Percentiles rank a stretch among this genome's conserved stretches.
phyloP scores from a whole-genome alignment of 306 rosid species.

The Vigna mungo region DNA sequence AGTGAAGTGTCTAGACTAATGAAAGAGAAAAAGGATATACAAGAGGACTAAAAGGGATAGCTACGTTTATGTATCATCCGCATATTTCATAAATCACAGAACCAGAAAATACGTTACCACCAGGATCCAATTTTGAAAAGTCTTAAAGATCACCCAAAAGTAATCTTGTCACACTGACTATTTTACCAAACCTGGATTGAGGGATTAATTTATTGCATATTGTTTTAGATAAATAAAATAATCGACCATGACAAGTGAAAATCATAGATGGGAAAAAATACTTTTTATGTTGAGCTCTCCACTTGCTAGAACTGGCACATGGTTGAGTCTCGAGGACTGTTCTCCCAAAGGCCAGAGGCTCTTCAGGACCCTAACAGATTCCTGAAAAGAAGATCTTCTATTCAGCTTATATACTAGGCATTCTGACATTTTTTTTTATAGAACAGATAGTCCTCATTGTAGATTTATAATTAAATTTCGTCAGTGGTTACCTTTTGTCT shows the following conservation, averaged over 20 bases:
- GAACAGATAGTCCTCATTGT: background rate
- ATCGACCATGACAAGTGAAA: background rate
- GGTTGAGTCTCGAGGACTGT: background rate
- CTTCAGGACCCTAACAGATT: background rate
- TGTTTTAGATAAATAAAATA: background rate
- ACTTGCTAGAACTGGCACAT: background rate
- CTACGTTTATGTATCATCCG: conserved; percentile 65
- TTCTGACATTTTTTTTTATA: background rate
- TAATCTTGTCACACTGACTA: background rate
- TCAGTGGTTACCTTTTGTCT: background rate
- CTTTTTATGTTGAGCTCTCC: background rate
- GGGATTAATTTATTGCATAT: background rate
- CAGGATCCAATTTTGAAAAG: background rate
- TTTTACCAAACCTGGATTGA: background rate
- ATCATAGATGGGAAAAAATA: background rate
- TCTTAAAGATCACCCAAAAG: background rate
- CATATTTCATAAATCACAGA: conserved; percentile 77
- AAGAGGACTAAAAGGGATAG: conserved; percentile 2
- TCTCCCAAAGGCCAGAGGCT: background rate
- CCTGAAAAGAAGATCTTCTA: background rate
- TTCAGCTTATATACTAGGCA: conserved; percentile 1
- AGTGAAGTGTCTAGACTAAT: background rate
- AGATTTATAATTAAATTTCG: background rate
- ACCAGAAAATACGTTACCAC: conserved; percentile 39
- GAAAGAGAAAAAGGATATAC: background rate